Evolutionary conservation across 2,329 filamentous ascomycete species (phyloP).

Genomic region (Neoarthrinium moseri): DNA sequence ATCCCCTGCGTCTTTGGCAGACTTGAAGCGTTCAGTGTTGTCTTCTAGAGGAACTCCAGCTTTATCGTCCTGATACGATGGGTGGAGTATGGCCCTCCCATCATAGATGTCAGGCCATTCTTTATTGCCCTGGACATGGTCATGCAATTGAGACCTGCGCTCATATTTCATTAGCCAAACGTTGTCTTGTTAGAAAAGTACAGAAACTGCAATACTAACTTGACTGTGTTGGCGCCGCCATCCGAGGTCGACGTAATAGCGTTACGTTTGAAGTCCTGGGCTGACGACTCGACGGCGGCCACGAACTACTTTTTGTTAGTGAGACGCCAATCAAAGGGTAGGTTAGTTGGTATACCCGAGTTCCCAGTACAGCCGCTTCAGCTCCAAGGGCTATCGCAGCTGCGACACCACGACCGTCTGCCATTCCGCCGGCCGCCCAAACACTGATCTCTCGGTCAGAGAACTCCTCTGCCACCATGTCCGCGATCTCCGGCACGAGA

Average conservation of each 20-base stretch:
- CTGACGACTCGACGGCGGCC: slow-evolving; percentile 32
- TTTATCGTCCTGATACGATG: slow-evolving; percentile 21
- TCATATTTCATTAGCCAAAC: background rate
- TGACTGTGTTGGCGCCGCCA: slow-evolving; percentile 31
- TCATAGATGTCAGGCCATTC: slow-evolving; percentile 29
- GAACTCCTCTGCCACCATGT: slow-evolving; percentile 32
- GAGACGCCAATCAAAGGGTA: background rate
- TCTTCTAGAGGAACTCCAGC: slow-evolving; percentile 25
- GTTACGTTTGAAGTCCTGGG: slow-evolving; percentile 27
- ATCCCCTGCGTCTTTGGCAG: slow-evolving; percentile 2
- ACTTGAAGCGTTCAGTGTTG: slow-evolving; percentile 14
- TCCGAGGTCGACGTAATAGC: slow-evolving; percentile 30
- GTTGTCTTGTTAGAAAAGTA: too few relatives aligned
- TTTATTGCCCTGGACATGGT: slow-evolving; percentile 25
- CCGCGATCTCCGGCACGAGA: slow-evolving; percentile 46
- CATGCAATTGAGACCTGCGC: slow-evolving; percentile 28
- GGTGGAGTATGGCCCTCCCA: slow-evolving; percentile 26
- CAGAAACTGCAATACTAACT: too few relatives aligned
- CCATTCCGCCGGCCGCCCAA: slow-evolving; percentile 50
- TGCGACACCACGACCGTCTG: slow-evolving; percentile 48
- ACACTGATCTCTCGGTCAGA: slow-evolving; percentile 27
- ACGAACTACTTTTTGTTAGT: slow-evolving; percentile 25
- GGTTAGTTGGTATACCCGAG: slow-evolving; percentile 39
- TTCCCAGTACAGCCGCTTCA: slow-evolving; percentile 59
- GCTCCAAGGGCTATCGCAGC: slow-evolving; percentile 52